Evolutionary conservation across 805 yeast genomes (phyloP), one percentile per base, ranked within the genome.

Genomic region (Sungouiozyma intestinalis): DNA sequence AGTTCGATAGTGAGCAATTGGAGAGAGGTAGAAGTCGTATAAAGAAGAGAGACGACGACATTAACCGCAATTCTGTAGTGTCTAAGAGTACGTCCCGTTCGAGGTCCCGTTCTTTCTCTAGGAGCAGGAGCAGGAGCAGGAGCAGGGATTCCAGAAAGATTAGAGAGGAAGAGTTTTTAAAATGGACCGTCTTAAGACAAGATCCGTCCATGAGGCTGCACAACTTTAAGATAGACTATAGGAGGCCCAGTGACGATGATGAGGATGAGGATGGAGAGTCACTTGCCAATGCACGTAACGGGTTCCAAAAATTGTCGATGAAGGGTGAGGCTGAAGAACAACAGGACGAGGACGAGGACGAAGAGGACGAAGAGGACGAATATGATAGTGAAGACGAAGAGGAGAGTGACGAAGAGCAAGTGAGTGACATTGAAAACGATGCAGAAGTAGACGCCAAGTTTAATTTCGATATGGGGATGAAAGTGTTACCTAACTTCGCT

Each of bases 181-280:
- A 73, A 50, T 81, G 82, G 78, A 73, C 84, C 0, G 78, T 83
- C 35, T 69, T 84, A 38, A 73, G 74, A 42, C 83, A 77, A 50
- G 88, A 83, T 51, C 94, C 94, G 0, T 78, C 79, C 47, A 82
- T 79, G 51, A 64, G 92, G 45, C 57, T 81, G 42, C 46, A 56
- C 48, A 51, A 44, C 24, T 49, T 40, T 5, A 45, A 46, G 6
- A 52, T 49, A 16, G 52, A 52, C 3, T 47, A 45, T 8, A 45
- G 43, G 16, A 47, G 38, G 18, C 44, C 3, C 16, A 45, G 51
- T 7, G 52, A 48, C 11, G 57, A 35, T 5, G 43, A 40, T 17
- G 57, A 54, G 14, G 51, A 33, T 14, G 33, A 38, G 3, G 46
- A 43, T 3, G 42, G 36, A n/a, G 43, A 36, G 9, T 43, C 40